Conservation (phyloP, 1,284 basidiomycete genomes). For the Austropuccinia psidii region DNA sequence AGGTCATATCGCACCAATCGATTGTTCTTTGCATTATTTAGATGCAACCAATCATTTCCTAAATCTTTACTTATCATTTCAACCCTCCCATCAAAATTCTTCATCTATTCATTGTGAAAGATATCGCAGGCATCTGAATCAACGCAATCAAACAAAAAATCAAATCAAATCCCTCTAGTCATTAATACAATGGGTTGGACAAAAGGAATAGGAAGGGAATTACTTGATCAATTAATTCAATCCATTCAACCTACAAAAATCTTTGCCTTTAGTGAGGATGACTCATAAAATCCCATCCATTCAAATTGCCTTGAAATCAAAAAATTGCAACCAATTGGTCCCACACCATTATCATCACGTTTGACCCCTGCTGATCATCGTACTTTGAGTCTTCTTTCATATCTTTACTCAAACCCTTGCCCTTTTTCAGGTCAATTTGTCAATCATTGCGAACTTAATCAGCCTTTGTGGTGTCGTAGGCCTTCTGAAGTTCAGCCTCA, state of each 20-base stretch:
- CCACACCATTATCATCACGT: conserved; percentile 19
- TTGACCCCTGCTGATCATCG: conserved; percentile 13
- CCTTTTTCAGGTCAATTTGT: background rate
- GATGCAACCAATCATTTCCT: conserved; percentile 14
- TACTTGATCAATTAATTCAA: conserved; percentile 14
- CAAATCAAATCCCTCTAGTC: conserved; percentile 11
- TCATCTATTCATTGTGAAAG: background rate
- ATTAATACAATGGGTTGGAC: conserved; percentile 37
- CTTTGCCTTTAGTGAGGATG: conserved; percentile 14
- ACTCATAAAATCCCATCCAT: background rate
- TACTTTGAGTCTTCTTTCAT: conserved; percentile 6
- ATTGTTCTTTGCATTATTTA: background rate
- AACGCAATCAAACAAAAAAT: background rate
- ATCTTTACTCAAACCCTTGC: conserved; percentile 2
- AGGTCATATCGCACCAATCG: conserved; percentile 24
- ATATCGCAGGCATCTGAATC: too few relatives aligned
- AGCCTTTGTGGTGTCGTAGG: conserved; percentile 3
- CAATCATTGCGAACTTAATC: conserved; percentile 2
- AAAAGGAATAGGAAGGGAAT: conserved; percentile 15
- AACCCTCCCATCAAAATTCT: background rate
- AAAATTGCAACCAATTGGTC: conserved; percentile 20
- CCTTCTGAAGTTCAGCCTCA: background rate
- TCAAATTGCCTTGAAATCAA: background rate
- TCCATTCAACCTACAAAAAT: conserved; percentile 11
- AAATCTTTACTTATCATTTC: conserved; percentile 2